Percentiles rank a stretch among this genome's conserved stretches.
Conservation (phyloP, 805 yeast genomes). For the Metschnikowia hibisci region DNA sequence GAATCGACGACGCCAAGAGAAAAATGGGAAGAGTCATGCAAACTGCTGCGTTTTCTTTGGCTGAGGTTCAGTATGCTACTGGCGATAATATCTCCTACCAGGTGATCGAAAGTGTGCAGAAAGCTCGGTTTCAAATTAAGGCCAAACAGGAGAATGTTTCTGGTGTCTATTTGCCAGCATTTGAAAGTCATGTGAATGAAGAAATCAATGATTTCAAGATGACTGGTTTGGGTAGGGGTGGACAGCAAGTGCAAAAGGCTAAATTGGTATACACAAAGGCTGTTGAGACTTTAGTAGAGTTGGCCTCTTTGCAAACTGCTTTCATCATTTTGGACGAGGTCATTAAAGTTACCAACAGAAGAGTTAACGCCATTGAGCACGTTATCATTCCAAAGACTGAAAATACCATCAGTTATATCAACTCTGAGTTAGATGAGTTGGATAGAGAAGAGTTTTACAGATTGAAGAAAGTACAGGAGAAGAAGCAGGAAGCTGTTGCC, state of each 20-base stretch:
- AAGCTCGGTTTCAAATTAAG: slow-evolving; percentile 84
- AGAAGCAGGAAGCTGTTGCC: slow-evolving; percentile 79
- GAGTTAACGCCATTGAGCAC: slow-evolving; percentile 98
- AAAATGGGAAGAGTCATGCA: slow-evolving; percentile 99
- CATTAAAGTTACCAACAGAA: slow-evolving; percentile 94
- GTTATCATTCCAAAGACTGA: slow-evolving; percentile 97
- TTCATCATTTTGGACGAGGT: slow-evolving; percentile 96
- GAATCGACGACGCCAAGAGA: slow-evolving; percentile 92
- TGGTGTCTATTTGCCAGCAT: slow-evolving; percentile 92
- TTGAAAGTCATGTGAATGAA: slow-evolving; percentile 79
- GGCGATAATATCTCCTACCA: slow-evolving; percentile 95
- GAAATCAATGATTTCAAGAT: slow-evolving; percentile 88
- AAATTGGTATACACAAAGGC: slow-evolving; percentile 90
- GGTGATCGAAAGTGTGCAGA: slow-evolving; percentile 89
- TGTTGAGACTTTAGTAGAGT: slow-evolving; percentile 93
- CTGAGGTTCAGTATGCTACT: slow-evolving; percentile 96
- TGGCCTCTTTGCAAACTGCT: slow-evolving; percentile 95
- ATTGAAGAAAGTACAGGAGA: slow-evolving; percentile 92
- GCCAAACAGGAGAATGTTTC: slow-evolving; percentile 95
- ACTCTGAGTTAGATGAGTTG: slow-evolving; percentile 93
- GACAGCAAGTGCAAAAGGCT: slow-evolving; percentile 95
- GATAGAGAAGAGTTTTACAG: slow-evolving; percentile 98
- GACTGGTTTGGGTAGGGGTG: slow-evolving; percentile 98
- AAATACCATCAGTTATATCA: slow-evolving; percentile 86
- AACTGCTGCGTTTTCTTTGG: slow-evolving; percentile 94